These are phyloP conservation scores for Cladobotryum mycophilum DNA, from an alignment of 2,329 filamentous ascomycete genomes.

Conservation along the genomic window DNA sequence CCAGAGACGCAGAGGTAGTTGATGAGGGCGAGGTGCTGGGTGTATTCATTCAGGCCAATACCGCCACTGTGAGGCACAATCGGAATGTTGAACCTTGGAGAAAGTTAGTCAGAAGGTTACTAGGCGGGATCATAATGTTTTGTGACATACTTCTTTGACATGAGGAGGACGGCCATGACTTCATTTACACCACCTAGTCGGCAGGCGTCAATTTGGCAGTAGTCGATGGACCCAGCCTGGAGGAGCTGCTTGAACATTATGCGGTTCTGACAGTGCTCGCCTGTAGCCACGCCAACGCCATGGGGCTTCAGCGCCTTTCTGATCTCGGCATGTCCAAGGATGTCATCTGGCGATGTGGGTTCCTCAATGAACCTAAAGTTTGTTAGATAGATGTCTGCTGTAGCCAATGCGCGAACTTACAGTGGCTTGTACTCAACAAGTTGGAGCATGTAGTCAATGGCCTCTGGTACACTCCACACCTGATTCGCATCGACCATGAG, in stretches of 20 bases:
- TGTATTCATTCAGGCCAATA: constrained; percentile 15
- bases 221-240: constrained; percentile 69
- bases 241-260: constrained; percentile 91
- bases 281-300: constrained; percentile 77
- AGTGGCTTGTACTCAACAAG: constrained; percentile 70
- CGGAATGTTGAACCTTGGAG: constrained; percentile 11
- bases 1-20: constrained; percentile 12
- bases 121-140: background rate
- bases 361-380: constrained; percentile 79
- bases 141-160: constrained; percentile 31
- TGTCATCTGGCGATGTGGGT: constrained; percentile 81
- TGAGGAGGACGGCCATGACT: constrained; percentile 79
- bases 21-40: constrained; percentile 12
- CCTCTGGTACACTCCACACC: constrained; percentile 84
- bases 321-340: constrained; percentile 79
- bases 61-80: constrained; percentile 14
- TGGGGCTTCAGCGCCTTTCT: constrained; percentile 68
- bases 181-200: constrained; percentile 85
- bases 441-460: constrained; percentile 76
- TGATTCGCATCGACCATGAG: constrained; percentile 93
- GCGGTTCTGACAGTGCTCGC: constrained; percentile 92
- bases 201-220: constrained; percentile 85
- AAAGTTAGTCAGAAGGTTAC: background rate
- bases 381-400: background rate
- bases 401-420: background rate